Evolutionary conservation across 352 stramenopile genomes (phyloP), one percentile per base, ranked within the genome.

Genomic region (Globisporangium uncinulatum): DNA sequence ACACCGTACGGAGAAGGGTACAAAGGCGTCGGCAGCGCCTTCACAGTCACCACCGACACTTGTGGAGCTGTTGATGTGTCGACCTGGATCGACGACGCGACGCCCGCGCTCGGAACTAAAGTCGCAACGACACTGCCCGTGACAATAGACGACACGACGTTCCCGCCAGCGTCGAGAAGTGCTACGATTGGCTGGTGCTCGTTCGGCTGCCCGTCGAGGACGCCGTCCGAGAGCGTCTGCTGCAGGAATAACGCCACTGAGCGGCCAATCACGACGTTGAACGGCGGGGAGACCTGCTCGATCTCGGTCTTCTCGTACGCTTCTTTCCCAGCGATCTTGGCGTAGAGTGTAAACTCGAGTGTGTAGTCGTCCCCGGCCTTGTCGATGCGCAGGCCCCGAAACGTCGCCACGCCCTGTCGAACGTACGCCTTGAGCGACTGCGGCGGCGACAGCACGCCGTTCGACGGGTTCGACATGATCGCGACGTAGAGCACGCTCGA

Each of bases 131-230:
- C 70, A 6, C 36, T 66, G 46, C 83, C 83, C 1, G 66, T 65
- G 32, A 70, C 62, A 11, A 86, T 64, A 2, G 69, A 72, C 1
- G 64, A 71, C 0, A 87, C 79, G 14, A 91, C 61, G 52, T 94
- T 93, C 13, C 70, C 76, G 17, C 83, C 85, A 4, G 79, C 66
- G 49, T 94, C 85, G 1, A 78, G 51, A 9, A 94, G 61, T 1
- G 71, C 77, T 1, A 94, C 53, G 14, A 87, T 57, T 0, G 85
- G 85, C 43, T 94, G 85, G 7, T 73, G 44, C 34, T 82, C 73
- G 54, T 88, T 90, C 0, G 83, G 83, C 41, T 94, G 83, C 4
- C 83, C 83, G 60, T 94, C 85, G 34, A 92, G 60, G 24, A 92
- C 70, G 13, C 79, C 76, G 49, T 92, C 65, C 0, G 79, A 87